Conservation (phyloP, 768 basidiomycete species). For the Xerocomus brunneocitrinus region DNA sequence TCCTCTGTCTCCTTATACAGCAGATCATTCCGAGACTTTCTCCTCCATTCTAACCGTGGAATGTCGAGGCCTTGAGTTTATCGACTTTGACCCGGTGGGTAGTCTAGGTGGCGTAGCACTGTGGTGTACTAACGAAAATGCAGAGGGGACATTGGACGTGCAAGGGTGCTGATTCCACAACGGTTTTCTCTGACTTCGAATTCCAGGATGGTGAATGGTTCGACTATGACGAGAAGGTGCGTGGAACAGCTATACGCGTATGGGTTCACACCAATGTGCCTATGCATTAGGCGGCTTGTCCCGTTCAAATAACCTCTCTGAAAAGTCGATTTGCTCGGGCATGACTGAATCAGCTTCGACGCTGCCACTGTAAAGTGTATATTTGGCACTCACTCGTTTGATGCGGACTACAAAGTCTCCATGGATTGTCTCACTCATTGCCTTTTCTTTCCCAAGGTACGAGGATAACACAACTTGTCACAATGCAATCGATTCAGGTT, state of each 20-base stretch:
- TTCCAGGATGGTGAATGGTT: conserved; percentile 55
- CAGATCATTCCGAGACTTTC: conserved; percentile 56
- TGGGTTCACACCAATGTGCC: neutral
- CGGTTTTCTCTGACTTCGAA: conserved; percentile 61
- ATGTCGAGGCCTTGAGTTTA: conserved; percentile 84
- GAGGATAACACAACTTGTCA: neutral
- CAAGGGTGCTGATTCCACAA: conserved; percentile 52
- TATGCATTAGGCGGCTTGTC: conserved; percentile 45
- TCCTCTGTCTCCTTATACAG: conserved; percentile 50
- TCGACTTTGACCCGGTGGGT: conserved; percentile 70
- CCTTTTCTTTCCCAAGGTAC: neutral
- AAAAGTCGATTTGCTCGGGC: conserved; percentile 67
- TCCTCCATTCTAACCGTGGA: conserved; percentile 69
- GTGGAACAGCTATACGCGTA: neutral
- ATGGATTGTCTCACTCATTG: neutral
- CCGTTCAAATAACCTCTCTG: conserved; percentile 69
- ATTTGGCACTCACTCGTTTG: no score
- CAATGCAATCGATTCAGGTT: conserved; percentile 16
- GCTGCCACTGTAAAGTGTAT: no score
- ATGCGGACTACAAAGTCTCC: neutral
- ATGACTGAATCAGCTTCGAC: conserved; percentile 21
- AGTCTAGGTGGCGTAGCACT: neutral
- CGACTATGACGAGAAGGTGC: conserved; percentile 89
- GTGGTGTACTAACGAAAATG: neutral
- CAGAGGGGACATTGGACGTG: conserved; percentile 76